Conservation (phyloP, 2,329 filamentous ascomycete genomes). For the Pseudocercospora vitis region DNA sequence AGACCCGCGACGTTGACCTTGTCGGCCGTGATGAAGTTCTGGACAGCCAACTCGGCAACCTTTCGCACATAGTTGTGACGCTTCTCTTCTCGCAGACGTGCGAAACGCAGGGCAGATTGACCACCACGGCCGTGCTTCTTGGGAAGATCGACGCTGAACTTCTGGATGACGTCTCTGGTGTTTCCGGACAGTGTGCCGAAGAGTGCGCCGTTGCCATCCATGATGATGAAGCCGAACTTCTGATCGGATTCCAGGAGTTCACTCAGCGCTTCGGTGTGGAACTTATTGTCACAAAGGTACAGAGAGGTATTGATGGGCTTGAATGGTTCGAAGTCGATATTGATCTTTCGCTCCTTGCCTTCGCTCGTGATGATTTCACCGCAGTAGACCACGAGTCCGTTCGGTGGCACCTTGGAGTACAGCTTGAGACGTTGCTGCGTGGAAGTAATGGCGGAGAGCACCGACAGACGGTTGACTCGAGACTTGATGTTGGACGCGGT, state of each 20-base stretch:
- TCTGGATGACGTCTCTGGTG: constrained; percentile 93
- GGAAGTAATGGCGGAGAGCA: constrained; percentile 96
- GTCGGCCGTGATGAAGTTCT: constrained; percentile 98
- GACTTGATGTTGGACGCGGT: constrained; percentile 99
- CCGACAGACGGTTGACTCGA: constrained; percentile 96
- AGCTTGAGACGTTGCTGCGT: constrained; percentile 99
- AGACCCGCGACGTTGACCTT: constrained; percentile 97
- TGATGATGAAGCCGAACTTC: constrained; percentile 99
- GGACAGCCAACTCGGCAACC: constrained; percentile 94
- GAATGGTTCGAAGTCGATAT: constrained; percentile 99
- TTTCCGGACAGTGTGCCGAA: constrained; percentile 97
- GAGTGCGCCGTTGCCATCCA: constrained; percentile 98
- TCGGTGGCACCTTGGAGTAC: constrained; percentile 97
- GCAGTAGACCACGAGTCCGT: constrained; percentile 97
- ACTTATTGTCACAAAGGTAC: constrained; percentile 99
- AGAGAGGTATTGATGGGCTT: constrained; percentile 99
- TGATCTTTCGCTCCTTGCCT: constrained; percentile 99
- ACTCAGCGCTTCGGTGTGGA: constrained; percentile 95
- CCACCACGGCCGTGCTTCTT: constrained; percentile 99
- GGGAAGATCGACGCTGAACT: constrained; percentile 96
- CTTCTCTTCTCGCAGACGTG: constrained; percentile 98
- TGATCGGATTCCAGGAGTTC: constrained; percentile 98
- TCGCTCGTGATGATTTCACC: constrained; percentile 99
- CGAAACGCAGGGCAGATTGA: constrained; percentile 98
- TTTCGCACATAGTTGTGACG: constrained; percentile 99